These are phyloP conservation scores for Letharia columbiana DNA, from an alignment of 495 filamentous ascomycete genomes.

Conservation along the genomic window DNA sequence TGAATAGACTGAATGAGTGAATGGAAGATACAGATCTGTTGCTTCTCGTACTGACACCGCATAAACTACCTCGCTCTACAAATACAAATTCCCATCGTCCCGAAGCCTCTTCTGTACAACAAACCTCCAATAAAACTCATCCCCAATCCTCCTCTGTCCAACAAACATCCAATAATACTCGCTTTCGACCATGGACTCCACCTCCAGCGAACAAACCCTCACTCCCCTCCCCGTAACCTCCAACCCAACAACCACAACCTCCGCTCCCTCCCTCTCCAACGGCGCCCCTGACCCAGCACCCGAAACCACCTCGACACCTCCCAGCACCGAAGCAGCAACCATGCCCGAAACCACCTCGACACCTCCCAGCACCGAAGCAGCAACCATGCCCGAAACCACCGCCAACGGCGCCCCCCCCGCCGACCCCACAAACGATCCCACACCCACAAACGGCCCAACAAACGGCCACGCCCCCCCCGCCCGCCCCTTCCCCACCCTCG, in stretches of 20 bases:
- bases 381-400: background rate
- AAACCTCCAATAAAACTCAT: background rate
- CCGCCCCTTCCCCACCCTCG: constrained; percentile 35
- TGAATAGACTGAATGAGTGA: background rate
- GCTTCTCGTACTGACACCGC: background rate
- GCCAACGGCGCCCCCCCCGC: no score
- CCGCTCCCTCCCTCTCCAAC: background rate
- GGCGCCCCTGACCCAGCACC: background rate
- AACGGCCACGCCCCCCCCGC: constrained; percentile 9
- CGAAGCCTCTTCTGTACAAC: background rate
- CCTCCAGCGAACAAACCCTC: background rate
- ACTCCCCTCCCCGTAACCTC: background rate
- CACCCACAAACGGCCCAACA: background rate
- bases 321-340: background rate
- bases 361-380: background rate
- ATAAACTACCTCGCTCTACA: no score
- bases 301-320: background rate
- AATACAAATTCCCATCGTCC: background rate
- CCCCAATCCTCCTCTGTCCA: background rate
- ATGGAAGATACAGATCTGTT: background rate
- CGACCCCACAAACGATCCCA: no score
- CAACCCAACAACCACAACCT: background rate
- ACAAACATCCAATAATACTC: background rate
- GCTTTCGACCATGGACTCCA: background rate
- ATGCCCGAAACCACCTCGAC: background rate